Evolutionary conservation across 768 basidiomycete genomes (phyloP).

Genomic region (Thelephora ganbajun): DNA sequence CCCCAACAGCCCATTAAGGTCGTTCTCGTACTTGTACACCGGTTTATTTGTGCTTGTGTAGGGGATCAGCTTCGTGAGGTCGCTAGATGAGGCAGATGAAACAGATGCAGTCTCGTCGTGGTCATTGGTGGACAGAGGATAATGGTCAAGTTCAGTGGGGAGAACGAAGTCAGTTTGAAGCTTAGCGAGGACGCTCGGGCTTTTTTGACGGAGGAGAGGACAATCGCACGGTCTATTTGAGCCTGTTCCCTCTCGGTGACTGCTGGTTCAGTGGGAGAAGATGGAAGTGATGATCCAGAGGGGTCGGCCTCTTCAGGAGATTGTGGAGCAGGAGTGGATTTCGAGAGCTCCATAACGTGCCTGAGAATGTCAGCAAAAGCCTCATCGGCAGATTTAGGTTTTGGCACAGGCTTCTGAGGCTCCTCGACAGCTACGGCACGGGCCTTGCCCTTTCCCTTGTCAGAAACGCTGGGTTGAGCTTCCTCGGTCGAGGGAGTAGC

Average conservation of each 20-base stretch:
- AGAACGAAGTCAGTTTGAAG: constrained; percentile 26
- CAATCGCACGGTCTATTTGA: constrained; percentile 8
- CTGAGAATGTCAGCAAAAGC: not conserved
- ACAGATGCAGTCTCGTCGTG: constrained; percentile 4
- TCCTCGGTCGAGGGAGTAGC: not conserved
- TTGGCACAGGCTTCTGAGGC: not conserved
- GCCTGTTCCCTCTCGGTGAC: constrained; percentile 4
- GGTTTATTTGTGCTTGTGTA: constrained; percentile 46
- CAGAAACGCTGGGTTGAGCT: not conserved
- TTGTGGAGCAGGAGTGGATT: not conserved
- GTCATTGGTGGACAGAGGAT: constrained; percentile 9
- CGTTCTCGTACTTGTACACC: constrained; percentile 48
- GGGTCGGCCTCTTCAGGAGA: not conserved
- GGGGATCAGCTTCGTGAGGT: constrained; percentile 8
- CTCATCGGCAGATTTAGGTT: not conserved
- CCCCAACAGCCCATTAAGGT: constrained; percentile 40
- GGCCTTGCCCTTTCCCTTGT: not conserved
- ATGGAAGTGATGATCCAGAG: not conserved
- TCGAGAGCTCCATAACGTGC: not conserved
- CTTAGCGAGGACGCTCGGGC: constrained; percentile 25
- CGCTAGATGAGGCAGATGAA: not conserved
- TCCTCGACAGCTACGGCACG: not conserved
- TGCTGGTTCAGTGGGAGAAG: not conserved
- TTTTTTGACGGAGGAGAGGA: constrained; percentile 18
- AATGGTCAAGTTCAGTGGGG: constrained; percentile 19